These are phyloP conservation scores for Naganishia antarctica DNA, from an alignment of 768 basidiomycete species.

Conservation along the genomic window DNA sequence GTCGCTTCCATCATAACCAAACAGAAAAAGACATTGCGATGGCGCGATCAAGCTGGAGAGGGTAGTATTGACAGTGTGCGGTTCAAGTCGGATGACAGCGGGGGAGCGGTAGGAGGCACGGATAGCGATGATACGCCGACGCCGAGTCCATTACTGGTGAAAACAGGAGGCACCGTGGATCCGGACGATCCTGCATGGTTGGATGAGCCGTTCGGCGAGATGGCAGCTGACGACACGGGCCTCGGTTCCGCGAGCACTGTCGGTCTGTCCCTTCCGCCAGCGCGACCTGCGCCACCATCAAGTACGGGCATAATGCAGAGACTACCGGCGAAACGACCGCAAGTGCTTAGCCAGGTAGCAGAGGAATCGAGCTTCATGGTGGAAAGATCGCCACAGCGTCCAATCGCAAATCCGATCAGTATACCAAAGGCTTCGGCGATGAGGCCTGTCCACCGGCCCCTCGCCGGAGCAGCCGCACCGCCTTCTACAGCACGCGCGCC, in stretches of 20 bases:
- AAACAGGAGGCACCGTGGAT: background rate
- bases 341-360: background rate
- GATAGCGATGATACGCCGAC: conserved; percentile 20
- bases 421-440: conserved; percentile 8
- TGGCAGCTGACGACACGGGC: background rate
- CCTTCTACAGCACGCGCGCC: background rate
- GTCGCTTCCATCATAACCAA: background rate
- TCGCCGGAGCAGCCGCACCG: background rate
- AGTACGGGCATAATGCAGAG: conserved; percentile 2
- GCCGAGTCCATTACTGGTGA: background rate
- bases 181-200: conserved; percentile 11
- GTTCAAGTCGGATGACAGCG: conserved; percentile 30
- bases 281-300: background rate
- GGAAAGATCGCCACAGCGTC: conserved; percentile 3
- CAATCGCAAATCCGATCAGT: background rate
- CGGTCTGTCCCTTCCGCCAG: background rate
- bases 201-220: conserved; percentile 5
- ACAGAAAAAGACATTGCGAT: conserved; percentile 31
- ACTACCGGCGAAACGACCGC: conserved; percentile 10
- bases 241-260: background rate
- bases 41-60: conserved; percentile 39
- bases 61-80: conserved; percentile 34
- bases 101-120: conserved; percentile 31
- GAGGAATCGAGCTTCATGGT: conserved; percentile 11
- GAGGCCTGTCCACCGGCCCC: conserved; percentile 1